These are phyloP conservation scores for Naganishia vaughanmartiniae DNA, from an alignment of 768 basidiomycete species.

Conservation along the genomic window DNA sequence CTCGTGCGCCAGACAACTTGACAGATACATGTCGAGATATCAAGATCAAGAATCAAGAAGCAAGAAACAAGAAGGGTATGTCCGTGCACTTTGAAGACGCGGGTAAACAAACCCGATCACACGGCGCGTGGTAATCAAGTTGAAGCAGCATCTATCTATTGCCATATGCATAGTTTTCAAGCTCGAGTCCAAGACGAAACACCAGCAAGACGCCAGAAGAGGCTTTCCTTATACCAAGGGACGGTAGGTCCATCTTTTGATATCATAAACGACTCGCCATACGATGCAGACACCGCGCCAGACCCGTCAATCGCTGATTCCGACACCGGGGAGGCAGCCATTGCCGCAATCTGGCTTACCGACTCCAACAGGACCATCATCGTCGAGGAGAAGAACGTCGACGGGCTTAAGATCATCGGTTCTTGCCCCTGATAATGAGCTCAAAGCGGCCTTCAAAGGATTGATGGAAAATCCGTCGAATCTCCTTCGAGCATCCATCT, in stretches of 20 bases:
- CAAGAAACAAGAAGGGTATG: not conserved
- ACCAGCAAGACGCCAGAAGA: not conserved
- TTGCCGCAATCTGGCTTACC: constrained; percentile 41
- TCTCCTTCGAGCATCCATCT: constrained; percentile 28
- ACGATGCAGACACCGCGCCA: constrained; percentile 16
- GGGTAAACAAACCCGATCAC: constrained; percentile 19
- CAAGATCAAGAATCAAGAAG: not conserved
- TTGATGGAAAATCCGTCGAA: constrained; percentile 38
- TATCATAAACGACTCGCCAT: not conserved
- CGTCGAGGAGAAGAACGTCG: constrained; percentile 41
- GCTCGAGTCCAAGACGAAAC: not conserved
- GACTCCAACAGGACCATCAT: constrained; percentile 38
- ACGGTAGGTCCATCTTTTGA: not conserved
- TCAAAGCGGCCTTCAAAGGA: constrained; percentile 43
- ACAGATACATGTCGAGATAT: no score
- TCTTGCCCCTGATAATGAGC: constrained; percentile 34
- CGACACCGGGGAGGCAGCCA: constrained; percentile 31
- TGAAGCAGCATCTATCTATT: constrained; percentile 17
- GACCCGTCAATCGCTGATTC: constrained; percentile 25
- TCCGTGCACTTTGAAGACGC: not conserved
- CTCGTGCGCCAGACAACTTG: no score
- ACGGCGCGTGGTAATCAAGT: not conserved
- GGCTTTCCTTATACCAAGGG: not conserved
- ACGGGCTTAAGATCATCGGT: constrained; percentile 30
- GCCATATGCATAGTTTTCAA: not conserved